Evolutionary conservation across 129 eudicot species (phyloP), one percentile per base, ranked within the genome.

Genomic region (Helichrysum umbraculigerum): DNA sequence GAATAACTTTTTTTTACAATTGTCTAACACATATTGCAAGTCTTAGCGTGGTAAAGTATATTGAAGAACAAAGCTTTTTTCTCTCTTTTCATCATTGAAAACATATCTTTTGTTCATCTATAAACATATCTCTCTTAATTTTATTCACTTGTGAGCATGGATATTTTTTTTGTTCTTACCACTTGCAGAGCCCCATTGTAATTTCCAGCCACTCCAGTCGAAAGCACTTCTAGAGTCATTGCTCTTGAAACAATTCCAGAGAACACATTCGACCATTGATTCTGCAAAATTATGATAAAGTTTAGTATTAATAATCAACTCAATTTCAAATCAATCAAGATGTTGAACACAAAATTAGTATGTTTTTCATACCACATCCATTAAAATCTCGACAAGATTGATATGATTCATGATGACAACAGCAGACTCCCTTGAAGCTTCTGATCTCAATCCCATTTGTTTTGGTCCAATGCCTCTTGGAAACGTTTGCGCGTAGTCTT

Each of bases 181-280:
- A 93, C 98, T 93, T 93, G 98, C 20, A 93, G 72, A 63, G 98
- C 98, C 67, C 98, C 98, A 80, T 93, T 91, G 78, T 87, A 91
- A 74, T 70, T 84, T 60, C 89, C 97, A 11, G 79, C 83, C 25
- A 84, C 82, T 19, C 97, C 97, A 8, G 87, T 76, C 66, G 94
- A 88, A 70, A 91, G 70, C n/a, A 91, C 87, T 44, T 91, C 97
- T 33, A 86, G 71, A 12, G 84, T 84, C 57, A 82, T 67, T 37
- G 91, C 90, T 66, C 91, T 86, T 64, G 91, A 86, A 59, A 91
- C 90, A 66, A 91, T 86, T 41, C 87, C 76, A 4, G 94, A 79
- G 75, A 91, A 91, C 73, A 91, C 72, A 20, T 77, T 83, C 50
- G 84, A 44, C 91, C 91, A 91, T 50, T 88, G 88, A 79, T 81